Conservation (phyloP, 176 grass and related monocot genomes). For the Triticum timopheevii region DNA sequence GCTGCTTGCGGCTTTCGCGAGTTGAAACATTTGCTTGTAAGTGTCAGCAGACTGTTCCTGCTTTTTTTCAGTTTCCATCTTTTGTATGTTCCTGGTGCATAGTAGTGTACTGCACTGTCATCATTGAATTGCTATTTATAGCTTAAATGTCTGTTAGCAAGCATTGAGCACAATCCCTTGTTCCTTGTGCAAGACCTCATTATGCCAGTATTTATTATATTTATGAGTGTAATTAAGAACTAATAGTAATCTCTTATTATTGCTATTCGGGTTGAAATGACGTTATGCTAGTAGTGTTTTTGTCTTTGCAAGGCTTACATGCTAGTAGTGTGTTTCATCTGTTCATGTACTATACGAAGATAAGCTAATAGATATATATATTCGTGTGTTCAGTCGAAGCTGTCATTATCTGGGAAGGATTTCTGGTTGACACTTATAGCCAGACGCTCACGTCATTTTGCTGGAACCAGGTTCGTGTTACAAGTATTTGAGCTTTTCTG, state of each 20-base stretch:
- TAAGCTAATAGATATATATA: constrained; percentile 31
- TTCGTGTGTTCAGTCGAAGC: constrained; percentile 66
- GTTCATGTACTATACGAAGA: not conserved
- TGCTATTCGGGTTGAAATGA: not conserved
- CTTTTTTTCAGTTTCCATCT: not conserved
- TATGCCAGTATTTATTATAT: not conserved
- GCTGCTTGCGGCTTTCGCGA: constrained; percentile 50
- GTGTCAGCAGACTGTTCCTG: constrained; percentile 44
- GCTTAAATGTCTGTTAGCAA: constrained; percentile 14
- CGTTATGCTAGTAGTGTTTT: not conserved
- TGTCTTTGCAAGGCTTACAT: not conserved
- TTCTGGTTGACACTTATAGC: constrained; percentile 96
- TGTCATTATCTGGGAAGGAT: constrained; percentile 70
- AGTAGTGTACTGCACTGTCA: not conserved
- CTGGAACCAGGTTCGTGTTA: constrained; percentile 84
- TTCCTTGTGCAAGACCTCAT: not conserved
- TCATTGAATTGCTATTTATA: constrained; percentile 7
- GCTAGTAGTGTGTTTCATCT: not conserved
- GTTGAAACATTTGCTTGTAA: constrained; percentile 56
- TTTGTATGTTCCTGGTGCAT: constrained; percentile 16
- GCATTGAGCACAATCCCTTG: not conserved
- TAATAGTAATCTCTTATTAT: not conserved
- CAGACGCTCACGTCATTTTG: constrained; percentile 98
- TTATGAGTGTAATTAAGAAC: not conserved
- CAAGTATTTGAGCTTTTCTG: constrained; percentile 19